Evolutionary conservation across 805 yeast genomes (phyloP), one percentile per base, ranked within the genome.

Genomic region (Ogataea nakhonphanomensis): DNA sequence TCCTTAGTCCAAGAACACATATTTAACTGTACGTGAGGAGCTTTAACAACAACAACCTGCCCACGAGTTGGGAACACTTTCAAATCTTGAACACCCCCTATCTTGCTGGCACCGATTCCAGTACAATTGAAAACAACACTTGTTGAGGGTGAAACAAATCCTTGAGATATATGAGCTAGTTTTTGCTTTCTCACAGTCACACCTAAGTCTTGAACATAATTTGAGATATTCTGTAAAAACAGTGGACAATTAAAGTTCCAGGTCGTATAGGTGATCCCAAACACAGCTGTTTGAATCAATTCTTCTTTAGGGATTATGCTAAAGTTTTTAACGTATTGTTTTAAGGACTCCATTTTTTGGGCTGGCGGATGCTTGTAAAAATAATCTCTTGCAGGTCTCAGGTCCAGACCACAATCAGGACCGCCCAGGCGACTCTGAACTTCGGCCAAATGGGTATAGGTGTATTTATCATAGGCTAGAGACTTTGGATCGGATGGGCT

Each of bases 221-320:
- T 46, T 39, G 67, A 60, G 40, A 84, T 59, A 40, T 68, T 73
- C 29, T 57, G 54, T 30, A 84, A 59, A 54, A 82, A 81, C 30
- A 67, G 61, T 1, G 91, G 90, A 51, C 88, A 74, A 58, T 81
- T 80, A 70, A 84, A 83, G 55, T 79, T 78, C 82, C 83, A 82
- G 3, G 87, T 70, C 12, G 67, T 66, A 57, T 74, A 79, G 5
- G 55, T 54, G 35, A 81, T 70, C 10, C 89, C 93, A 52, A 59
- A 79, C 8, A 50, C 65, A 3, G 66, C 76, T 1, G 82, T 84
- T 8, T 51, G 52, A 5, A 82, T 82, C 25, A 81, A 56, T 22
- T 71, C 66, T 0, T 45, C 49, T 7, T 49, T 28, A 8, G 66
- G 55, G n/a, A 81, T 43, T 1, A 63, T 52, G 36, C 53, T 42